phyloP scores from a whole-genome alignment of 768 basidiomycete genomes.

The Kondoa subrosea region DNA sequence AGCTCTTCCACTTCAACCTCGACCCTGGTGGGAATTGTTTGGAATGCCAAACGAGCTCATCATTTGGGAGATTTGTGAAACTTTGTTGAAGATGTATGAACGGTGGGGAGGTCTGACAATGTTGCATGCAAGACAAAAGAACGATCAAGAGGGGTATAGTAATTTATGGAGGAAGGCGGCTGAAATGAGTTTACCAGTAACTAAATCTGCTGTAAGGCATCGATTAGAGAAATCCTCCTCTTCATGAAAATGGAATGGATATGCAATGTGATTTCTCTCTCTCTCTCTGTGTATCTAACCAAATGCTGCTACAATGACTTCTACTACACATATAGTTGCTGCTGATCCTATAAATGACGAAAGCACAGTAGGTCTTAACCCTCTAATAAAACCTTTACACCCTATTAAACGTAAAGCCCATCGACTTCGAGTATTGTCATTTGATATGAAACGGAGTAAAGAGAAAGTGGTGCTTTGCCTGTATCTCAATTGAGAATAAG shows the following conservation, averaged over 20 bases:
- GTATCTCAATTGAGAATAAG: background rate
- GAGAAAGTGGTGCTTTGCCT: background rate
- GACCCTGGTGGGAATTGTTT: slow-evolving; percentile 86
- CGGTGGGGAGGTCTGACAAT: slow-evolving; percentile 19
- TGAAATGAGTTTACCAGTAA: slow-evolving; percentile 13
- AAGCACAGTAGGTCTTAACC: background rate
- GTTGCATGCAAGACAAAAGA: too few species aligned
- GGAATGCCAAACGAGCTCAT: slow-evolving; percentile 42
- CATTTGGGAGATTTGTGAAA: slow-evolving; percentile 13
- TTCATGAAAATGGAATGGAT: background rate
- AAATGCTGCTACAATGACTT: background rate
- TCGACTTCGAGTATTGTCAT: background rate
- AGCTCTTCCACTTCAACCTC: slow-evolving; percentile 50
- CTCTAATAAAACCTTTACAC: background rate
- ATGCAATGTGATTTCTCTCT: background rate
- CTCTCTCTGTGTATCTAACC: too few species aligned
- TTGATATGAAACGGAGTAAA: background rate
- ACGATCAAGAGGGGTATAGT: background rate
- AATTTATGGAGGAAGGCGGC: slow-evolving; percentile 14
- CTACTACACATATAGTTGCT: background rate
- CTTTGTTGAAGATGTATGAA: slow-evolving; percentile 22
- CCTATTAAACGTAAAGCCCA: background rate
- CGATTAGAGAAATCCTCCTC: background rate
- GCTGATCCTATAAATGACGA: background rate
- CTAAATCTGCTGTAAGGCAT: slow-evolving; percentile 5